Percentiles rank a stretch among this genome's conserved stretches.
These are phyloP conservation scores for Claviceps capensis DNA, from an alignment of 2,329 filamentous ascomycete species.

Conservation along the genomic window DNA sequence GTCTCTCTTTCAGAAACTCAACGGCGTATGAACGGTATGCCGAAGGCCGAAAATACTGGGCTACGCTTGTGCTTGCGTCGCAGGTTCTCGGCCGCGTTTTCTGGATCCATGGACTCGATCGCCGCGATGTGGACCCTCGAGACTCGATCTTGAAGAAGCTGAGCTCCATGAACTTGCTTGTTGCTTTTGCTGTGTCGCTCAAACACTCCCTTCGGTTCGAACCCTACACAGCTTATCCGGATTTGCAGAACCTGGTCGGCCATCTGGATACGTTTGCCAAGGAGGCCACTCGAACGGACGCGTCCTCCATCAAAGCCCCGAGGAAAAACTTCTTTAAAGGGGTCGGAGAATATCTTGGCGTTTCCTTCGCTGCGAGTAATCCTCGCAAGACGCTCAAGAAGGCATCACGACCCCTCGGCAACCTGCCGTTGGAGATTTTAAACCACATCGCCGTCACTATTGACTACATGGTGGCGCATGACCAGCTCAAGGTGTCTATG, in stretches of 20 bases:
- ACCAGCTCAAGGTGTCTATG: slow-evolving; percentile 40
- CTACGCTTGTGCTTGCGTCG: slow-evolving; percentile 44
- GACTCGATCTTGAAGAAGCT: slow-evolving; percentile 57
- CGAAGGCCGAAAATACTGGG: slow-evolving; percentile 51
- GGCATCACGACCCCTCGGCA: slow-evolving; percentile 58
- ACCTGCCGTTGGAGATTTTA: slow-evolving; percentile 72
- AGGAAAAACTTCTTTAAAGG: slow-evolving; percentile 45
- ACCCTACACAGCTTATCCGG: slow-evolving; percentile 63
- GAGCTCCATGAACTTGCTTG: slow-evolving; percentile 62
- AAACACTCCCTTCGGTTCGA: slow-evolving; percentile 80
- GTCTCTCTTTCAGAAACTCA: slow-evolving; percentile 63
- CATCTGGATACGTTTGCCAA: slow-evolving; percentile 66
- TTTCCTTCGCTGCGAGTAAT: slow-evolving; percentile 66
- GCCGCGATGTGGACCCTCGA: slow-evolving; percentile 36
- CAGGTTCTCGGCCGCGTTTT: slow-evolving; percentile 62
- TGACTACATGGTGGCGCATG: slow-evolving; percentile 43
- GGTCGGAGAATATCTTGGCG: slow-evolving; percentile 58
- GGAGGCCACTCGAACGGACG: slow-evolving; percentile 29
- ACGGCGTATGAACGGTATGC: slow-evolving; percentile 64
- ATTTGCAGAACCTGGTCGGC: slow-evolving; percentile 53
- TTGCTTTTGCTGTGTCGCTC: slow-evolving; percentile 62
- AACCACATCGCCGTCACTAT: slow-evolving; percentile 56
- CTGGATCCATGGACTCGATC: slow-evolving; percentile 65
- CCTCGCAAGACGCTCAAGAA: slow-evolving; percentile 66
- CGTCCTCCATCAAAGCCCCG: slow-evolving; percentile 16